Evolutionary conservation across 2,329 filamentous ascomycete genomes (phyloP).

Genomic region (Ilyonectria robusta): DNA sequence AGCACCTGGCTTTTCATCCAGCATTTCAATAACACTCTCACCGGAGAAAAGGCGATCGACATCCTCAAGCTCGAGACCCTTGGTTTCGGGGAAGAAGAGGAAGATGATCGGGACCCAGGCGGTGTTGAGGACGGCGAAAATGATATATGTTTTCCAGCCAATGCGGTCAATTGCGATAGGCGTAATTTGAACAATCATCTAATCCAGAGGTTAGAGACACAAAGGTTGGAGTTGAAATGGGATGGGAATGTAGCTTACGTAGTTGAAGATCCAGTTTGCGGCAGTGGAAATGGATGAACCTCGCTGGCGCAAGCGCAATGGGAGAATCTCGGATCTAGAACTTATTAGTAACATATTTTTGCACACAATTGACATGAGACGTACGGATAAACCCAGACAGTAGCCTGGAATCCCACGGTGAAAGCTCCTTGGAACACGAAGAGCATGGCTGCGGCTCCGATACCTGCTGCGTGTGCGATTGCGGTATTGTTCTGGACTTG

Average conservation of each 20-base stretch:
- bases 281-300: conserved; percentile 53
- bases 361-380: background rate
- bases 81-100: conserved; percentile 64
- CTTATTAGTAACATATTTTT: background rate
- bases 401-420: conserved; percentile 56
- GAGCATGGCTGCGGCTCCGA: conserved; percentile 57
- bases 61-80: conserved; percentile 63
- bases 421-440: conserved; percentile 59
- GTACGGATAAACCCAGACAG: conserved; percentile 53
- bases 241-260: conserved; percentile 37
- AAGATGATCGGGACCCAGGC: conserved; percentile 50
- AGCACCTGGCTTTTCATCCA: conserved; percentile 35
- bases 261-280: conserved; percentile 54
- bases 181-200: conserved; percentile 41
- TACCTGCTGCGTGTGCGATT: conserved; percentile 52
- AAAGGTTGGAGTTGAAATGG: accelerated
- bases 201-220: accelerated
- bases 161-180: conserved; percentile 55
- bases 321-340: conserved; percentile 51
- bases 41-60: conserved; percentile 53
- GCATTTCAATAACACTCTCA: conserved; percentile 13
- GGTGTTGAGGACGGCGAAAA: conserved; percentile 62
- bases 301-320: conserved; percentile 49
- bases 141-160: conserved; percentile 63
- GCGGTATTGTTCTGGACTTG: conserved; percentile 54